Evolutionary conservation across 2,329 filamentous ascomycete species (phyloP), one percentile per base, ranked within the genome.

Genomic region (Teratosphaeria pseudoeucalypti): DNA sequence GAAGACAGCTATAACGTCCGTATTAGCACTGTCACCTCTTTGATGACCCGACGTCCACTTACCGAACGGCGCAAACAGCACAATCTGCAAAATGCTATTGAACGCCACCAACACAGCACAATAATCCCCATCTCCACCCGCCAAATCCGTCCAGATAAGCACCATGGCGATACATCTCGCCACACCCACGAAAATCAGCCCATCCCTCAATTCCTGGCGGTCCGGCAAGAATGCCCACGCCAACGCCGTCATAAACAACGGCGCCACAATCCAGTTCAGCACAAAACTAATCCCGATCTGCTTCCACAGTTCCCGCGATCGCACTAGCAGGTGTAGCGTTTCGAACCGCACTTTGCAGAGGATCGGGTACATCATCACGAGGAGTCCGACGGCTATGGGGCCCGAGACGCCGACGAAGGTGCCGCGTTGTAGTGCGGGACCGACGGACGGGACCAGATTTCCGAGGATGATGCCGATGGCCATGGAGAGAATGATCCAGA

Each of bases 311-410:
- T 77, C 77, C 2, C 78, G 78, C 2, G 84, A 78, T 2, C 75
- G 72, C 60, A 94, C 81, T 3, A 90, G 76, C 2, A 81, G 75
- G 71, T 90, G 88, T 10, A 95, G 75, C 0, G 83, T 82, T 71
- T 95, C 90, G 73, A 85, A 94, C 49, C 84, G 84, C 6, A 95
- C 87, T 72, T 94, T 94, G 80, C 89, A 95, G 0, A 95, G 77
- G 61, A 95, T 95, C 0, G 90, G 91, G 69, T 94, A 95, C 89
- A 95, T 95, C 90, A 95, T 95, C 52, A 95, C 85, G 1, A 95
- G 79, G 0, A 95, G 76, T 0, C 90, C 90, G 55, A 95, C 77
- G 0, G 90, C 89, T 56, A 88, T 88, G 0, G 86, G 86, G 27
- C 87, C 74, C 1, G 84, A 86, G 0, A 89, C 85, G 0, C 85